Evolutionary conservation across 169 alveolate species (phyloP), one percentile per base, ranked within the genome.

Genomic region (Plasmodium vinckei): DNA sequence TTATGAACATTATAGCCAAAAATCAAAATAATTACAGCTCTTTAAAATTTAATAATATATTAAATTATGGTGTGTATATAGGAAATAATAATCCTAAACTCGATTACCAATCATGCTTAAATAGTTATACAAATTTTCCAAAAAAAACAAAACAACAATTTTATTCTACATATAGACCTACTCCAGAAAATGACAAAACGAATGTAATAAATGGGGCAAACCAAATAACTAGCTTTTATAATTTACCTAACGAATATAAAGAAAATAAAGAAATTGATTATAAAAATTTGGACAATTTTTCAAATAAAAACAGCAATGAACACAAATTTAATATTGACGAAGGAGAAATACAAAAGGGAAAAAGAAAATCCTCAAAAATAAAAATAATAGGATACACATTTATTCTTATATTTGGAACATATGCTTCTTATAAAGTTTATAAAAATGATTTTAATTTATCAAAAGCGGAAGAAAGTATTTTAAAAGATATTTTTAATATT

Each of bases 401-500:
- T 13, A 79, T 7, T 46, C 15, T 56, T 19, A 4, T 46, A 17
- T 64, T 67, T 54, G 53, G 68, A 5, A 33, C 53, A 10, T 84
- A 84, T 71, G 87, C 68, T 46, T 42, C 23, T 49, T 84, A 84
- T 72, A 84, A 84, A 17, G 67, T 84, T 27, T 84, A 84, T 21
- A 25, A 84, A 33, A 84, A 84, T 44, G 86, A 84, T 23, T 33
- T 84, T 72, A 84, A 84, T 57, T 33, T 84, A 54, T 84, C 91
- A 1, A 84, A 84, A 84, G 91, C 91, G 2, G 91, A 84, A 57
- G 91, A 84, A 33, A 70, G 68, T 51, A 84, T 84, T 1, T 21
- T 69, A 33, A 84, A 67, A 56, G 91, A 84, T 69, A 21, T 84
- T 9, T 53, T 84, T 0, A 53, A 68, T 19, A n/a, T 84, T 1